Evolutionary conservation across 768 basidiomycete genomes (phyloP).

Genomic region (Termitomyces sp.): DNA sequence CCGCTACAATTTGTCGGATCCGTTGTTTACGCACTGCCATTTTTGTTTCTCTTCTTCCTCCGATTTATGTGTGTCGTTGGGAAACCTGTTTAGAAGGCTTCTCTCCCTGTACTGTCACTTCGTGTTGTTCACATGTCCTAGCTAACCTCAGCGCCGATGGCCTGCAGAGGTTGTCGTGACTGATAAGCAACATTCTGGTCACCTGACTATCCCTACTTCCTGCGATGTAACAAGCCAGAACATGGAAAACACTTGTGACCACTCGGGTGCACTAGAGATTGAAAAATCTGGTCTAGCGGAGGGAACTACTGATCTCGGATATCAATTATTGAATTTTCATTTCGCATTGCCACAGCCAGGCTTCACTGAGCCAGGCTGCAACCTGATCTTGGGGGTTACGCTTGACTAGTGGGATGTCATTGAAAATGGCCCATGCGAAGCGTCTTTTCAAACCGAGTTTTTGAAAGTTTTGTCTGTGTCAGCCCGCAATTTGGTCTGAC

Average conservation of each 20-base stretch:
- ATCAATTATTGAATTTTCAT: not conserved
- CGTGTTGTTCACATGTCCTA: not conserved
- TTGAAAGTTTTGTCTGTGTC: not conserved
- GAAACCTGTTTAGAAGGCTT: not conserved
- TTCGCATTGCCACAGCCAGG: too few species aligned
- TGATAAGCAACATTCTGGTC: not conserved
- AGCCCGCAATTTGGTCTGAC: not conserved
- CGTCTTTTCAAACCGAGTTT: not conserved
- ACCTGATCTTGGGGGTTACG: not conserved
- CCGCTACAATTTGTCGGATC: conserved; percentile 37
- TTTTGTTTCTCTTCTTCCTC: not conserved
- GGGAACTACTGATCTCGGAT: not conserved
- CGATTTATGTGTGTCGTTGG: too few species aligned
- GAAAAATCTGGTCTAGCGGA: not conserved
- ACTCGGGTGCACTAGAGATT: not conserved
- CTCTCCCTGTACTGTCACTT: not conserved
- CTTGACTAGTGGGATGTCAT: not conserved
- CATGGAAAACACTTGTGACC: not conserved
- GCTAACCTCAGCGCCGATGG: not conserved
- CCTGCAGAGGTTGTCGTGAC: not conserved
- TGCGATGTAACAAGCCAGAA: not conserved
- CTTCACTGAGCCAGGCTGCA: not conserved
- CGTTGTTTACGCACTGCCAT: conserved; percentile 17
- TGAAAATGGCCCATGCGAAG: not conserved
- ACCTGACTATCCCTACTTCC: not conserved